phyloP scores from a whole-genome alignment of 495 filamentous ascomycete genomes.

The Penicillium bovifimosum region DNA sequence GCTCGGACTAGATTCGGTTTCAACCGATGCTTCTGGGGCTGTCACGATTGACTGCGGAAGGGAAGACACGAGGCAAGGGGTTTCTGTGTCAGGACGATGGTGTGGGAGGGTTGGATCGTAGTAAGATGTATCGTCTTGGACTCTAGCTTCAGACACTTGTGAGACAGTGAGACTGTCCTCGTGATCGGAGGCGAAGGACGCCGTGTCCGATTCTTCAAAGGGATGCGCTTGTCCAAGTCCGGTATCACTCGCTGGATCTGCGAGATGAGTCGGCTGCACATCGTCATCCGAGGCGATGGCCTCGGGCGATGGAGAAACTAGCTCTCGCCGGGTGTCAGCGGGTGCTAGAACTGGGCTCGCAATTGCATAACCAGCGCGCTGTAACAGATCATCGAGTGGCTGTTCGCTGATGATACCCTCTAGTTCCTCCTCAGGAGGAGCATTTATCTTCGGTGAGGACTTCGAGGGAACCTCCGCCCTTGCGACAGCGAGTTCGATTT shows the following conservation, averaged over 20 bases:
- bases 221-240: background rate
- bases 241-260: background rate
- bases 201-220: constrained; percentile 8
- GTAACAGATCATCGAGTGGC: constrained; percentile 46
- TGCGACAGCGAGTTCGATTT: constrained; percentile 43
- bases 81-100: constrained; percentile 51
- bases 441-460: constrained; percentile 10
- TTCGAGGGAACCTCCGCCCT: constrained; percentile 27
- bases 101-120: constrained; percentile 69
- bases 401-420: constrained; percentile 16
- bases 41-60: constrained; percentile 6
- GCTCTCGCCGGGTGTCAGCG: constrained; percentile 15
- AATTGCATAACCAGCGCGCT: constrained; percentile 45
- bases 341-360: constrained; percentile 21
- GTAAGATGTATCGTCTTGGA: constrained; percentile 13
- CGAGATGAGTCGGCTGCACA: constrained; percentile 2
- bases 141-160: constrained; percentile 16
- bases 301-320: constrained; percentile 20
- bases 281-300: constrained; percentile 16
- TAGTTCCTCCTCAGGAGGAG: constrained; percentile 24
- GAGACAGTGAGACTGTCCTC: constrained; percentile 14
- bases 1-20: background rate
- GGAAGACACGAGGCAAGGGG: constrained; percentile 13
- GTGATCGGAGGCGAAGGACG: constrained; percentile 12
- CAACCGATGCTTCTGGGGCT: background rate